Conservation (phyloP, 768 basidiomycete genomes). For the Mycena sanguinolenta region DNA sequence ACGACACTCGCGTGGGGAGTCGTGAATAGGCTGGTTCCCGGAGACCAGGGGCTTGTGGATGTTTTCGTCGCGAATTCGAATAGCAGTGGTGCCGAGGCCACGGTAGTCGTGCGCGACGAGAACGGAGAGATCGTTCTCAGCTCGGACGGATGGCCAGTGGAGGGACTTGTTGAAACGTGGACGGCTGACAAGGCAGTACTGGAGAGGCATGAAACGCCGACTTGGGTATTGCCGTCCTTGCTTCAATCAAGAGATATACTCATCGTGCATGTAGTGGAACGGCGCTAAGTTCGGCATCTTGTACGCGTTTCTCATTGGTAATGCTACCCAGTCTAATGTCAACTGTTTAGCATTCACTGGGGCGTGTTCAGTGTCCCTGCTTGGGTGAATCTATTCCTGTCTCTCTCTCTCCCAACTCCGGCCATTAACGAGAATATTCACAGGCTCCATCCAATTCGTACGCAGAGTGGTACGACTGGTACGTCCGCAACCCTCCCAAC, state of each 20-base stretch:
- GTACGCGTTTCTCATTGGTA: no score
- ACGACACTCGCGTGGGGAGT: slow-evolving; percentile 56
- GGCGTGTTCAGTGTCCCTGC: slow-evolving; percentile 63
- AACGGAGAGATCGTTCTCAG: slow-evolving; percentile 50
- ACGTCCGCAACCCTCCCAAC: slow-evolving; percentile 52
- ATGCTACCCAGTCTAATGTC: no score
- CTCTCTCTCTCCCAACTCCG: neutral
- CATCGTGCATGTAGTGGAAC: slow-evolving; percentile 54
- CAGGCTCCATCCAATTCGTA: slow-evolving; percentile 57
- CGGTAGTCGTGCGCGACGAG: slow-evolving; percentile 49
- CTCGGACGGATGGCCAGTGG: slow-evolving; percentile 54
- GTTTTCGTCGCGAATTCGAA: slow-evolving; percentile 51
- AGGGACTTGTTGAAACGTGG: slow-evolving; percentile 55
- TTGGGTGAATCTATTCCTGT: slow-evolving; percentile 44
- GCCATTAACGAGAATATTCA: neutral
- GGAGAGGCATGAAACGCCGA: slow-evolving; percentile 63
- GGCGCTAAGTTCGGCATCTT: slow-evolving; percentile 70
- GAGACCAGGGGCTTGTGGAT: slow-evolving; percentile 64
- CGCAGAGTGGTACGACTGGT: slow-evolving; percentile 69
- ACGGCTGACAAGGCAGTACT: slow-evolving; percentile 53
- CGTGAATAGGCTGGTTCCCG: slow-evolving; percentile 60
- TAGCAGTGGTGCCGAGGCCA: slow-evolving; percentile 48
- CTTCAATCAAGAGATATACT: neutral
- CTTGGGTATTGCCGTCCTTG: slow-evolving; percentile 55
- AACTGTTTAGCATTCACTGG: slow-evolving; percentile 61